A percentile compares a stretch with the other conserved stretches of the same genome.
These are phyloP conservation scores for Penicillium steckii DNA, from an alignment of 495 filamentous ascomycete genomes.

Conservation along the genomic window DNA sequence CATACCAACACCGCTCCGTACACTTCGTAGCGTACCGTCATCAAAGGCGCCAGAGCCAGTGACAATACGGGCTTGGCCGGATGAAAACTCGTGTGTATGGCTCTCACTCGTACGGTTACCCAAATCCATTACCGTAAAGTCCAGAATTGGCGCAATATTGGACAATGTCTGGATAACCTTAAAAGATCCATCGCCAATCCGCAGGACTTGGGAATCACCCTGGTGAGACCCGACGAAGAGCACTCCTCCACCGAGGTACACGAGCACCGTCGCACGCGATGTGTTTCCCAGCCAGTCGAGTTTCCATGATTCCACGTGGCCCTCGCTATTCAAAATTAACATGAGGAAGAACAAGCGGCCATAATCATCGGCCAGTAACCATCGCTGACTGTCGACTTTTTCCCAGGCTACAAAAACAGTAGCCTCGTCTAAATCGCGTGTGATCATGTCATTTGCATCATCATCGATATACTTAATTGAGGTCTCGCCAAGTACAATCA, in stretches of 20 bases:
- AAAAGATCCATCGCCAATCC: constrained; percentile 54
- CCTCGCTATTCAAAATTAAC: constrained; percentile 60
- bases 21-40: constrained; percentile 81
- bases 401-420: constrained; percentile 89
- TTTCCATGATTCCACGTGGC: constrained; percentile 65
- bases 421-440: constrained; percentile 63
- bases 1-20: constrained; percentile 90
- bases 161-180: constrained; percentile 72
- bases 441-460: constrained; percentile 58
- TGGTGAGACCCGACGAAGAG: constrained; percentile 90
- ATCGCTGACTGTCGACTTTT: constrained; percentile 73
- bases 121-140: constrained; percentile 95
- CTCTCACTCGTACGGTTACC: constrained; percentile 76
- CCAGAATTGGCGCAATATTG: constrained; percentile 88
- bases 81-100: constrained; percentile 84
- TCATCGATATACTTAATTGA: constrained; percentile 80
- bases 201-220: constrained; percentile 84
- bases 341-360: constrained; percentile 78
- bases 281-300: constrained; percentile 66
- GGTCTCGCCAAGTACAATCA: constrained; percentile 84
- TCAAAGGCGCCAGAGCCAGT: constrained; percentile 85
- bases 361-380: constrained; percentile 87
- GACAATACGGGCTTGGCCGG: constrained; percentile 91
- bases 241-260: constrained; percentile 72
- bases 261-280: constrained; percentile 69